Percentiles rank a stretch among this genome's conserved stretches.
Evolutionary conservation across 2,329 filamentous ascomycete species (phyloP).

Genomic region (Aureobasidium zeae): DNA sequence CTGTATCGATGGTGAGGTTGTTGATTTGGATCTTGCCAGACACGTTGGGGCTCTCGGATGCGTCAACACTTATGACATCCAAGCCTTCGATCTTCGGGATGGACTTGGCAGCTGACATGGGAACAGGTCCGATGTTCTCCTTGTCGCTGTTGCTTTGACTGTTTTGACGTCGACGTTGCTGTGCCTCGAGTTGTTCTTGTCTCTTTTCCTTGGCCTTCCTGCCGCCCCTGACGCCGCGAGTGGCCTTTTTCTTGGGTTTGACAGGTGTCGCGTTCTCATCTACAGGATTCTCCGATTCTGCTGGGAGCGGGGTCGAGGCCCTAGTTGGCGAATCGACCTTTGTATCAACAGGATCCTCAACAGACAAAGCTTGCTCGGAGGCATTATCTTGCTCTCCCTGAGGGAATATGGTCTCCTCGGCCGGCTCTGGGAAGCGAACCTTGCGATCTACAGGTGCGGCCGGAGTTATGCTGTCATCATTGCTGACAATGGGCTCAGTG

Average conservation of each 20-base stretch:
- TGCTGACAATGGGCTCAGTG: not conserved
- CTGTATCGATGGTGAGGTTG: constrained; percentile 50
- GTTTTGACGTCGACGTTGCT: constrained; percentile 16
- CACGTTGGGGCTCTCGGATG: constrained; percentile 33
- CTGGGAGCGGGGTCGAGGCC: constrained; percentile 3
- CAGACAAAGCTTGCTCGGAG: constrained; percentile 15
- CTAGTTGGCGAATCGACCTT: constrained; percentile 12
- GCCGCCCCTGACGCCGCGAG: constrained; percentile 35
- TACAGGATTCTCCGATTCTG: constrained; percentile 11
- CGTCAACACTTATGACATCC: constrained; percentile 37
- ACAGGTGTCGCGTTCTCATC: constrained; percentile 16
- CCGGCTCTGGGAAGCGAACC: constrained; percentile 25
- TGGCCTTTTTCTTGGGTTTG: constrained; percentile 40
- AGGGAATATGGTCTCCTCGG: constrained; percentile 29
- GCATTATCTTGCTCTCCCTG: constrained; percentile 19
- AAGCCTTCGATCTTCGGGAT: constrained; percentile 22
- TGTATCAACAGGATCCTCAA: constrained; percentile 3
- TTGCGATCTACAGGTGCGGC: constrained; percentile 4
- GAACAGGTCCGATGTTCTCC: constrained; percentile 25
- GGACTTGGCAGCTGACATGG: constrained; percentile 23
- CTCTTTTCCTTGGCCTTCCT: constrained; percentile 26
- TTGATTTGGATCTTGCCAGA: constrained; percentile 48
- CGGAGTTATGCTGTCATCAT: not conserved
- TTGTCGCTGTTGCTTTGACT: constrained; percentile 16
- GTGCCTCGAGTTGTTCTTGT: constrained; percentile 19